These are phyloP conservation scores for Aspergillus sp. DNA, from an alignment of 2,329 filamentous ascomycete genomes.

Conservation along the genomic window DNA sequence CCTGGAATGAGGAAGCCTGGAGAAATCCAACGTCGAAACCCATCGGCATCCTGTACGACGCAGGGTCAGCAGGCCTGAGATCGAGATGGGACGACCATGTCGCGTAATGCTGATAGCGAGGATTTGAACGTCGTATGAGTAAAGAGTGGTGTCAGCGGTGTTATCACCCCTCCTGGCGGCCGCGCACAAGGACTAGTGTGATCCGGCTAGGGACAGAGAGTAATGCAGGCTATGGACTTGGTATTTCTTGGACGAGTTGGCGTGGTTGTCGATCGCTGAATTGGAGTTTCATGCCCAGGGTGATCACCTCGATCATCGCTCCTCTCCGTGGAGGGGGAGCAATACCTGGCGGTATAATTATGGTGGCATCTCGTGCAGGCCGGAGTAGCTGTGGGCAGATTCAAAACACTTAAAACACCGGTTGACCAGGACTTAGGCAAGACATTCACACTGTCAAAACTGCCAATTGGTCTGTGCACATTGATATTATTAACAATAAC, in stretches of 20 bases:
- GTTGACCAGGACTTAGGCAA: neutral
- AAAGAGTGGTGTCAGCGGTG: neutral
- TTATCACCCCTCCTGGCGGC: slow-evolving; percentile 2
- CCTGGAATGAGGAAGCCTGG: neutral
- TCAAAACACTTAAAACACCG: neutral
- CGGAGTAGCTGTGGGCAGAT: neutral
- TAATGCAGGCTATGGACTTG: slow-evolving; percentile 8
- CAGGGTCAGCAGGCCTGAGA: neutral
- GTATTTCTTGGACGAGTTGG: slow-evolving; percentile 10
- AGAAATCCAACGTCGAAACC: no score
- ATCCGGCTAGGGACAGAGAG: neutral
- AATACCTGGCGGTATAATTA: neutral
- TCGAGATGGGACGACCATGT: slow-evolving; percentile 15
- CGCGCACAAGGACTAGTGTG: slow-evolving; percentile 1
- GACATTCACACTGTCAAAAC: neutral
- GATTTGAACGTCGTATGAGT: slow-evolving; percentile 1
- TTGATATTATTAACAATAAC: slow-evolving; percentile 7
- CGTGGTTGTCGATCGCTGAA: slow-evolving; percentile 11
- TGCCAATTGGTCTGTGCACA: slow-evolving; percentile 18
- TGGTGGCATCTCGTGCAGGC: neutral
- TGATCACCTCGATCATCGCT: slow-evolving; percentile 5
- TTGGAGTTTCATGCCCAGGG: slow-evolving; percentile 10
- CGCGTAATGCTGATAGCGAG: slow-evolving; percentile 18
- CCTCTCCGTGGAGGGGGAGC: neutral
- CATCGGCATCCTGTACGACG: neutral